Evolutionary conservation across 345 rosid species (phyloP), one percentile per base, ranked within the genome.

Genomic region (Linum trigynum): DNA sequence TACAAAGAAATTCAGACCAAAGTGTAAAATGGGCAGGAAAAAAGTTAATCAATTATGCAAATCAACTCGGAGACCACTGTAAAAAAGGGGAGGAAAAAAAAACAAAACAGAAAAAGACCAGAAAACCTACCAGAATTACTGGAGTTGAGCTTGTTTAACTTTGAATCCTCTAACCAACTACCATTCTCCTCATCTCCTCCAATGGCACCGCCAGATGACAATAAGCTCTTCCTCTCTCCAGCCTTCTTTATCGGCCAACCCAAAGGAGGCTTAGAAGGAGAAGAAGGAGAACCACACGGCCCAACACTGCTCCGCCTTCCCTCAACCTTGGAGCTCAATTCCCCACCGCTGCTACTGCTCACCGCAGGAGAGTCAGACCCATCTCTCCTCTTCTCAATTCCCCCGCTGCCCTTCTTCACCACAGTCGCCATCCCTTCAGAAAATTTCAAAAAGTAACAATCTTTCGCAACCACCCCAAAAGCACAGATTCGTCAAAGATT

Each of bases 161-260:
- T 74, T 55, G 77, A 70, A 78, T 80, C 87, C 23, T 77, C 68
- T 32, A 65, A 61, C 57, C 39, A 63, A 5, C 14, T 48, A 10
- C 64, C 45, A 38, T 59, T 73, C 58, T 71, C 79, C 68, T 78
- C 83, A 59, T 69, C 77, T 23, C 71, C 67, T n/a, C 62, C 67
- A 55, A 66, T 78, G 45, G 66, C 75, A 66, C 45, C 69, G 56
- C 53, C 14, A 48, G 53, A 15, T 48, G 82, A 75, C 68, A 62
- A 67, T 0, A 80, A 78, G 62, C 68, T 78, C 55, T 82, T 79
- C 6, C 82, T 72, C 57, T 82, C 77, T 1, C 79, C 82, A 39
- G 97, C 84, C 79, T 84, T 86, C 78, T 83, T 82, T 38, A 90
- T 88, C 10, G 99, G 99, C 99, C 97, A 90, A 63, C 99, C 99